Evolutionary conservation across 73 alveolate genomes (phyloP), one percentile per base, ranked within the genome.

Genomic region (Paramecium octaurelia): DNA sequence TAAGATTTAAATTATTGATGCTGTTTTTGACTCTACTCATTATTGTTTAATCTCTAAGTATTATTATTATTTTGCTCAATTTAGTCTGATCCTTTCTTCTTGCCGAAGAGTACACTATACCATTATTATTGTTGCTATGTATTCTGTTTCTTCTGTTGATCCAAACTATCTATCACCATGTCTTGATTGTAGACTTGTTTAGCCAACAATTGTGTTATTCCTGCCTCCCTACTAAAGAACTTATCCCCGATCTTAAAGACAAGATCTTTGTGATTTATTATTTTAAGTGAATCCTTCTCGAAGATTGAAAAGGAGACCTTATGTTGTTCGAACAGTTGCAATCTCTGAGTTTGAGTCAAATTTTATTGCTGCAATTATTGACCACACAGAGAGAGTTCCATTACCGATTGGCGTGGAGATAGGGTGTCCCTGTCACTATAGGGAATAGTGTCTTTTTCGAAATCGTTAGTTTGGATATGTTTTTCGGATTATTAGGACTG

Each of bases 121-220:
- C 69, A 54, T 54, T 54, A 54, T 48, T 14, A 48, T 54, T 54
- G 8, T n/a, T 54, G 21, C 21, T 54, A 54, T 16, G 69, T 7
- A 18, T 54, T 18, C 23, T n/a, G 8, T 14, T 54, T 54, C 8
- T 54, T 54, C 31, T 54, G 21, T 54, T 54, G 21, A 54, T 54
- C 69, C 14, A 54, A 18, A 54, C 69, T 54, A 54, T 54, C 69
- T 4, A 54, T 18, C 5, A 54, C 8, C 48, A 23, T 68, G 0
- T 71, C 86, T 31, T 93, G 29, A 14, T 96, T 95, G 88, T 93
- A 98, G 2, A 96, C 99, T n/a, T 96, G 93, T 92, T 95, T 87
- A 35, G 98, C 91, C 48, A 98, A 60, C 84, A 98, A 89, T 93
- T 97, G 83, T 11, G 99, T 99, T 9, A 96, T 95, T 11, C 98